Evolutionary conservation across 2,329 filamentous ascomycete species (phyloP), one percentile per base, ranked within the genome.

Genomic region (Salinomyces thailandicus): DNA sequence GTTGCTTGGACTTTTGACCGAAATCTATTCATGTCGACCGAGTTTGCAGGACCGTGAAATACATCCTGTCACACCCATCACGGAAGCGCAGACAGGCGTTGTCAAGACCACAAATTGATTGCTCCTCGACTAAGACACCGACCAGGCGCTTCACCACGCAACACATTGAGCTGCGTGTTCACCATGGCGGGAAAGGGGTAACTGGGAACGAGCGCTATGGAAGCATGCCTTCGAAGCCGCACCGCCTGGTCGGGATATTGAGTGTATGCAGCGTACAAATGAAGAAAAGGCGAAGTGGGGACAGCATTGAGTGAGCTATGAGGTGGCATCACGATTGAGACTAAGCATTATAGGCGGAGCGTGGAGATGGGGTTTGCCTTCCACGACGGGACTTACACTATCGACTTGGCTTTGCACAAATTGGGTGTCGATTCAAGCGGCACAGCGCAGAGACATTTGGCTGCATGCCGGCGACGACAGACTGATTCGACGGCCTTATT

Each of bases 401-500:
- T 84, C 30, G 81, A 87, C 55, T 86, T 81, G 51, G 72, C 73
- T 4, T 71, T 82, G 45, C 71, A 75, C 46, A 63, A 69, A n/a
- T 63, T 82, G 31, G 20, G 29, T n/a, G 28, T 39, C 14, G 16
- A 44, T 22, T 27, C 29, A 11, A 24, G 38, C 26, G 36, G 81
- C 85, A 49, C 69, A 80, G 51, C 60, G 71, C 2, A 77, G 80
- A 7, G 83, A 91, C 73, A 47, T 77, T 89, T 0, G 77, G 74
- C 2, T 86, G 86, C 55, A 66, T 89, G 54, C 83, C 83, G 3
- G 84, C 84, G 8, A 82, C 82, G 0, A 89, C 83, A 0, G 84
- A 91, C 58, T 91, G 83, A 79, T 67, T 86, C 3, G 84, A 91
- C 54, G 84, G 84, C 6, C 60, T 89, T 47, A 91, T 87, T 65